Evolutionary conservation across 495 filamentous ascomycete genomes (phyloP).

Genomic region (Geoglossum glabrum): DNA sequence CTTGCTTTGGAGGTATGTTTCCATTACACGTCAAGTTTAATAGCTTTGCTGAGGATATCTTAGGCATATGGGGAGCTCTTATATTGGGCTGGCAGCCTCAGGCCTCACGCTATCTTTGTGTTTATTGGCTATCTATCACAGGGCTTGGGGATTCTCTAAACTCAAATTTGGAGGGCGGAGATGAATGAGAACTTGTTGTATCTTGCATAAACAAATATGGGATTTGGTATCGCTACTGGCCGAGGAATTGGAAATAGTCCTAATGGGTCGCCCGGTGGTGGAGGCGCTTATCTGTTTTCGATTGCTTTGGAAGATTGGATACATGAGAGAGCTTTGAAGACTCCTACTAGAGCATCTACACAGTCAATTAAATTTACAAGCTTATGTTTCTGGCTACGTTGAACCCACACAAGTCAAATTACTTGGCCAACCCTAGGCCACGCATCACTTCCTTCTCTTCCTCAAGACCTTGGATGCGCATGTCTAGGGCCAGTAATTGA

Average conservation of each 20-base stretch:
- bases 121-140: background rate
- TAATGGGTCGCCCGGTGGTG: background rate
- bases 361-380: background rate
- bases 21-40: background rate
- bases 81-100: background rate
- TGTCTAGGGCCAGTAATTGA: background rate
- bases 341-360: background rate
- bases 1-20: background rate
- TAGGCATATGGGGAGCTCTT: background rate
- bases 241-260: background rate
- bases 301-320: background rate
- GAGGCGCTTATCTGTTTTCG: background rate
- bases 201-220: background rate
- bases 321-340: background rate
- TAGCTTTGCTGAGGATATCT: background rate
- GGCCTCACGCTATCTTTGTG: background rate
- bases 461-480: background rate
- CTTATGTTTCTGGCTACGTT: background rate
- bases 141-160: background rate
- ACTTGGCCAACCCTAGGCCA: background rate
- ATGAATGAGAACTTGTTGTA: background rate
- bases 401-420: background rate
- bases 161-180: background rate
- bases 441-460: background rate
- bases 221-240: background rate